Evolutionary conservation across 1,284 basidiomycete species (phyloP).

Genomic region (Cerioporus squamosus): DNA sequence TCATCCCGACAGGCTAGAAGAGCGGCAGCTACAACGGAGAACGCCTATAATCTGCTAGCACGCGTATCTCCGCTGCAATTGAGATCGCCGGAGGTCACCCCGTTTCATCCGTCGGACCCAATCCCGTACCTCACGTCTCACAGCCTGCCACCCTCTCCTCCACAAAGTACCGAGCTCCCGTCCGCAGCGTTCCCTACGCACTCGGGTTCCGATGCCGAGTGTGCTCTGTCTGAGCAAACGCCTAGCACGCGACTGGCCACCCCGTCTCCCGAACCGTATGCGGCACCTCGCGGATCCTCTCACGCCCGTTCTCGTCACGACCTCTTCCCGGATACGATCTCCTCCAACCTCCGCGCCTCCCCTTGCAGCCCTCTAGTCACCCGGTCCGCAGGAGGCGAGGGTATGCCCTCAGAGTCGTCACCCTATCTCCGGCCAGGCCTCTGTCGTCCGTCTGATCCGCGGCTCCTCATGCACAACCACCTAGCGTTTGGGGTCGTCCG

Average conservation of each 20-base stretch:
- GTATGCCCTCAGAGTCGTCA: conserved; percentile 8
- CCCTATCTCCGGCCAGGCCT: conserved; percentile 2
- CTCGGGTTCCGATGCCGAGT: conserved; percentile 1
- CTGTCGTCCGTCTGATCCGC: conserved; percentile 13
- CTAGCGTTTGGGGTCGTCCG: conserved; percentile 22
- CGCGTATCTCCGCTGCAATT: too few relatives aligned
- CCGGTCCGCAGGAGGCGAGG: conserved; percentile 15
- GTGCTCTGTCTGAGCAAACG: background rate
- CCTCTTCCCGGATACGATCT: conserved; percentile 7
- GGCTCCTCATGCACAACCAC: conserved; percentile 14
- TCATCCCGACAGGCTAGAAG: background rate
- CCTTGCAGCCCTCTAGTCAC: conserved; percentile 15
- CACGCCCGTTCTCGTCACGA: conserved; percentile 3
- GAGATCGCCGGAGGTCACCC: background rate
- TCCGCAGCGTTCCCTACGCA: background rate
- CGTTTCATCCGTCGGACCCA: background rate
- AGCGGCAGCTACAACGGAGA: too few relatives aligned
- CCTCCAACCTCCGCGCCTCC: conserved; percentile 13
- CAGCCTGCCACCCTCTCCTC: conserved; percentile 12
- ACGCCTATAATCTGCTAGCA: too few relatives aligned
- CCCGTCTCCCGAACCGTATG: conserved; percentile 2
- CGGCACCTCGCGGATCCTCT: conserved; percentile 19
- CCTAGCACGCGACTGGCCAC: too few relatives aligned
- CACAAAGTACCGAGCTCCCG: conserved; percentile 11
- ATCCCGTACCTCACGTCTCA: background rate